These are phyloP conservation scores for Candida ficus DNA, from an alignment of 805 yeast genomes.

Conservation along the genomic window DNA sequence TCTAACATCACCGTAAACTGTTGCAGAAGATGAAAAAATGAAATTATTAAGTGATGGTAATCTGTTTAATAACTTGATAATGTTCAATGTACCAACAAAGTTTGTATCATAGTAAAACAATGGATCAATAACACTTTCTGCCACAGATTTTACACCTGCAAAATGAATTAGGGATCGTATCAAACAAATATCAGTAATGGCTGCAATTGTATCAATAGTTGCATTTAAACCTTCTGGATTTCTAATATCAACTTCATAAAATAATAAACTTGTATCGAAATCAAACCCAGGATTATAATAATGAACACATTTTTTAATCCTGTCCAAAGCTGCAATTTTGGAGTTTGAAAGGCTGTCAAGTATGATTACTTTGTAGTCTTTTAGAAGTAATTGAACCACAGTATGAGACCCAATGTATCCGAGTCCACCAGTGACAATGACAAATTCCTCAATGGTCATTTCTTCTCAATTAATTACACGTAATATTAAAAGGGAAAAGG, in stretches of 20 bases:
- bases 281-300: background rate
- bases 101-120: conserved; percentile 65
- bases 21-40: conserved; percentile 76
- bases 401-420: conserved; percentile 87
- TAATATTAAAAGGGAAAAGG: too few relatives aligned
- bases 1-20: conserved; percentile 80
- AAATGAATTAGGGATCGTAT: conserved; percentile 57
- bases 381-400: conserved; percentile 53
- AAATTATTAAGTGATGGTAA: conserved; percentile 37
- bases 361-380: conserved; percentile 66
- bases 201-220: conserved; percentile 42
- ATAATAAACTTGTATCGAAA: background rate
- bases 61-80: conserved; percentile 39
- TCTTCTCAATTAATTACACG: too few relatives aligned
- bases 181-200: conserved; percentile 29
- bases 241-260: conserved; percentile 46
- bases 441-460: background rate
- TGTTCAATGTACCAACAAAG: conserved; percentile 55
- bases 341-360: conserved; percentile 69
- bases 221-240: conserved; percentile 41
- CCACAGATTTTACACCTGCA: conserved; percentile 82
- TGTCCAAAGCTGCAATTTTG: conserved; percentile 49
- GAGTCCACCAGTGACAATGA: conserved; percentile 72
- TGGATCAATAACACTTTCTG: conserved; percentile 68
- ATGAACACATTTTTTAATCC: conserved; percentile 4